Base-by-base conservation (phyloP, 148 eudicot species). In the Polygonum aviculare region DNA sequence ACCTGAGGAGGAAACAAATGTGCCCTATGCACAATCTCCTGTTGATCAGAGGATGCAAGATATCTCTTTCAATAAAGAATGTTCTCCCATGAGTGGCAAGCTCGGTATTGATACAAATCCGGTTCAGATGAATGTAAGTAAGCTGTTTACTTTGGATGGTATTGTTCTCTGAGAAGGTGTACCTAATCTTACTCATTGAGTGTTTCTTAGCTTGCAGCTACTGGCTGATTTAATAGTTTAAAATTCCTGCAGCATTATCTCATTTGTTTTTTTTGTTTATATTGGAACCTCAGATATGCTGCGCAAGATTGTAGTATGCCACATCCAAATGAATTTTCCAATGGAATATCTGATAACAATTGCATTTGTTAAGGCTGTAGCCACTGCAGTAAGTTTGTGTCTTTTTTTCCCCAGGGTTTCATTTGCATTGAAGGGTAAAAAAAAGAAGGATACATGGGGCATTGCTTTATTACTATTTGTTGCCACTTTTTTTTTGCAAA, bases 121-220 rank as follows among this genome's bases (percentile, higher is more conserved):
- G 81, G 77, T 74, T 63, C 85, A 59, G 74, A 72, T 59, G 79
- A 75, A 84, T 77, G 95, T 86, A 92, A 87, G 89, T 55, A 21
- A 65, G 54, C 70, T 41, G 18, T 18, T 70, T 44, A 31, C 22
- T 70, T 39, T 18, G 21, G 36, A 4, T 70, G 47, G 16, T 70
- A 70, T 44, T 14, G 74, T 44, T 22, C 12, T 70, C 16, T 70
- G 73, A 38, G 35, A 38, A 39, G 15, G 22, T 39, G 41, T 39
- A 44, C 48, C 47, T 39, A 44, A 72, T 72, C 35, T 21, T 21
- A 8, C 2, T 40, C 50, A 0, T 72, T 19, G 75, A n/a, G 7
- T 70, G 45, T 5, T 70, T 12, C 22, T 19, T 70, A 36, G 45
- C 73, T 41, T 70, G 12, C 3, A 72, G 3, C 51, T 72, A 4